Percentiles rank a stretch among this genome's conserved stretches.
Conservation (phyloP, 768 basidiomycete species). For the Melanogaster broomeanus region DNA sequence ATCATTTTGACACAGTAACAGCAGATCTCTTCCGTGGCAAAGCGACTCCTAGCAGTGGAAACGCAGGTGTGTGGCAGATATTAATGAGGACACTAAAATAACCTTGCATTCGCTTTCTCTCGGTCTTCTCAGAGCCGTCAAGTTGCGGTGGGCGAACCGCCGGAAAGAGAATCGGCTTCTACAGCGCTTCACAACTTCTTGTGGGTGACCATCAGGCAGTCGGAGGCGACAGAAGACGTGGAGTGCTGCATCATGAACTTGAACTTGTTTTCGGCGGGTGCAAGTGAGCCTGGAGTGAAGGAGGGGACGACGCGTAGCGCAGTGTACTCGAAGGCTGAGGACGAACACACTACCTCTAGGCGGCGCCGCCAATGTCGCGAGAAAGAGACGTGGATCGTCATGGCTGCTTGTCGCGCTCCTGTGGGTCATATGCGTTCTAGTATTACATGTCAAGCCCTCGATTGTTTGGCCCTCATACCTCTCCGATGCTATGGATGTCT, state of each 20-base stretch:
- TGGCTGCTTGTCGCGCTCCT: conserved; percentile 19
- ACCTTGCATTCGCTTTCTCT: background rate
- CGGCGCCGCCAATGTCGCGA: background rate
- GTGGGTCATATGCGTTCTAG: conserved; percentile 16
- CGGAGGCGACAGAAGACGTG: background rate
- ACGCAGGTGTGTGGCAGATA: background rate
- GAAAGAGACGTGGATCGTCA: conserved; percentile 3
- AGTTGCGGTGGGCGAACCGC: background rate
- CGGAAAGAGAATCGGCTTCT: background rate
- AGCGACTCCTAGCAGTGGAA: too few species aligned
- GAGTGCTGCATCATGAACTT: conserved; percentile 7
- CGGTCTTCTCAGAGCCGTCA: background rate
- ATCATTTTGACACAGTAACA: too few species aligned
- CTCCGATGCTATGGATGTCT: background rate
- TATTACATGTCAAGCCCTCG: conserved; percentile 9
- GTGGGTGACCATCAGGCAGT: conserved; percentile 1
- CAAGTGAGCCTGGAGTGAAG: background rate
- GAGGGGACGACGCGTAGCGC: background rate
- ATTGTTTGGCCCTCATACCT: background rate
- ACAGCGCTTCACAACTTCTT: background rate
- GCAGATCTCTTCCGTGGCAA: too few species aligned
- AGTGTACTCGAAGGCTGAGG: background rate
- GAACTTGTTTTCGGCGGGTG: background rate
- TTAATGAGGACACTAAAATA: background rate
- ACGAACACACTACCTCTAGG: conserved; percentile 3